Evolutionary conservation across 2,329 filamentous ascomycete genomes (phyloP).

Genomic region (Fonsecaea pugnacius): DNA sequence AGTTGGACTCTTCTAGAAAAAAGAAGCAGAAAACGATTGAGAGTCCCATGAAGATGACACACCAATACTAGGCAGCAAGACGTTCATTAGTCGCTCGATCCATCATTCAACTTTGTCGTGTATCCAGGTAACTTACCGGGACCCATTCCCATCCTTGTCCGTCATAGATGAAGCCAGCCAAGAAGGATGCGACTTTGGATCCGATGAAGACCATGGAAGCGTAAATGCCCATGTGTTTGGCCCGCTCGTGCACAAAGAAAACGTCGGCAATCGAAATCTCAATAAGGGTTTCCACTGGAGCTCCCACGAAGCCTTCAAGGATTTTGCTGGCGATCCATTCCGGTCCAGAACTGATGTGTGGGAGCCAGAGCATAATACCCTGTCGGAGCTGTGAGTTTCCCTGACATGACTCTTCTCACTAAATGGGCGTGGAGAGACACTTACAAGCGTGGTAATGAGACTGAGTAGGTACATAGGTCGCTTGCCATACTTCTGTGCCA

Average conservation of each 20-base stretch:
- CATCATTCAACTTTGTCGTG: too few species aligned
- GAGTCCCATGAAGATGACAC: not conserved
- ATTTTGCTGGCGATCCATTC: slow-evolving; percentile 53
- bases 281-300: slow-evolving; percentile 49
- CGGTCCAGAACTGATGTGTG: too few species aligned
- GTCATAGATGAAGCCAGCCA: slow-evolving; percentile 54
- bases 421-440: too few species aligned
- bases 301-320: slow-evolving; percentile 46
- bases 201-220: slow-evolving; percentile 18
- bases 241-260: slow-evolving; percentile 39
- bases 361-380: too few species aligned
- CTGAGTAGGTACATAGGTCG: too few species aligned
- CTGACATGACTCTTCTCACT: too few species aligned
- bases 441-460: too few species aligned
- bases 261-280: slow-evolving; percentile 50
- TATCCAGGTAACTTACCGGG: slow-evolving; percentile 45
- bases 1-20: too few species aligned
- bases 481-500: too few species aligned
- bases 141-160: slow-evolving; percentile 54
- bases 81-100: too few species aligned
- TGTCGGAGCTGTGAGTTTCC: too few species aligned
- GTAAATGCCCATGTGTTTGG: slow-evolving; percentile 30
- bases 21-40: too few species aligned
- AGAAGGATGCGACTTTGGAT: slow-evolving; percentile 45
- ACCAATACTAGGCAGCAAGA: not conserved